Conservation (phyloP, 371 early-diverging fungal species). For the Coemansia sp. region DNA sequence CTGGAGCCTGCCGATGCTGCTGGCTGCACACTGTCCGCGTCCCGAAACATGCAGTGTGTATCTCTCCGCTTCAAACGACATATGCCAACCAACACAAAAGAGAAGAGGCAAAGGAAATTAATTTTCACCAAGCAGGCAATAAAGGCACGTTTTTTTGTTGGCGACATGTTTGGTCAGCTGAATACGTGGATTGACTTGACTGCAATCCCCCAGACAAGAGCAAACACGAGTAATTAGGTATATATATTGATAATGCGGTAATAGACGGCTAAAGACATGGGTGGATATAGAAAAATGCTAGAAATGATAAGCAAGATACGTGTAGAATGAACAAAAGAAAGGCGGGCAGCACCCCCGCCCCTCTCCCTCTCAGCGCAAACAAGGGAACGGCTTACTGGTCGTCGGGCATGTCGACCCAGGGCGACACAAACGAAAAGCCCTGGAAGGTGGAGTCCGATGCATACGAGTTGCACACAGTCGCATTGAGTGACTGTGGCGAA, state of each 20-base stretch:
- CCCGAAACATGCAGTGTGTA: conserved; percentile 9
- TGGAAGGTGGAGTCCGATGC: conserved; percentile 18
- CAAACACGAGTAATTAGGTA: not conserved
- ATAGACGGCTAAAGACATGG: not conserved
- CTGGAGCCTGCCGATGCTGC: not conserved
- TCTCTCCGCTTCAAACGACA: not conserved
- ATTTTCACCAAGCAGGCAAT: not conserved
- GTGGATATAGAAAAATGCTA: not conserved
- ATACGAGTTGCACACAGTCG: conserved; percentile 3
- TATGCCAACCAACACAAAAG: not conserved
- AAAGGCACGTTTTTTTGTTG: too few relatives aligned
- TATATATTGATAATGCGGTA: not conserved
- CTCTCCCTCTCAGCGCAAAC: not conserved
- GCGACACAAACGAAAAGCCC: conserved; percentile 43
- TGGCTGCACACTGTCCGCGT: not conserved
- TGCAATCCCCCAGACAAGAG: not conserved
- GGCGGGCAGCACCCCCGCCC: not conserved
- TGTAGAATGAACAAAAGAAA: conserved; percentile 1
- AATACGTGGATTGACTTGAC: not conserved
- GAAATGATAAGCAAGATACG: not conserved
- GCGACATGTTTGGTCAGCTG: too few relatives aligned
- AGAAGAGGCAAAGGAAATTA: not conserved
- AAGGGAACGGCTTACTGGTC: conserved; percentile 7
- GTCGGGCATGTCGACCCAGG: conserved; percentile 32
- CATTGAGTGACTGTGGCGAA: conserved; percentile 12